Evolutionary conservation across 768 basidiomycete species (phyloP).

Genomic region (Chlorophyllum brunneum): DNA sequence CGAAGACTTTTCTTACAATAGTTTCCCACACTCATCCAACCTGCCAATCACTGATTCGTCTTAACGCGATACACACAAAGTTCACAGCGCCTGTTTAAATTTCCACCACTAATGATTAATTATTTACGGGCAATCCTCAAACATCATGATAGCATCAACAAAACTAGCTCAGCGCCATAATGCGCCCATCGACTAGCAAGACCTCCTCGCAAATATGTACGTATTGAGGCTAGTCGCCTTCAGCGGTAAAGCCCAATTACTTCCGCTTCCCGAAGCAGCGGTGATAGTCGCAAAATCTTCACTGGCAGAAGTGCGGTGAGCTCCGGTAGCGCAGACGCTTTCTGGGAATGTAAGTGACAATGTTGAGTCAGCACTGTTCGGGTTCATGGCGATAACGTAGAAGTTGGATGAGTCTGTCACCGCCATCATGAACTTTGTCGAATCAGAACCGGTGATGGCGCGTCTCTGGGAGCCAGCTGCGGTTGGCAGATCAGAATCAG

Average conservation of each 20-base stretch:
- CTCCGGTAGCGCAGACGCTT: constrained; percentile 24
- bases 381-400: constrained; percentile 33
- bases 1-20: too few relatives aligned
- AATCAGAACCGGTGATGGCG: constrained; percentile 28
- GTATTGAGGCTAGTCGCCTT: constrained; percentile 32
- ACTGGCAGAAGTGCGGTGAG: constrained; percentile 27
- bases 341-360: constrained; percentile 32
- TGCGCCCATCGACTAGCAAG: constrained; percentile 21
- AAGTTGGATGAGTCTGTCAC: constrained; percentile 25
- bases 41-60: too few relatives aligned
- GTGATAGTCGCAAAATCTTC: constrained; percentile 31
- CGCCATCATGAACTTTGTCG: constrained; percentile 28
- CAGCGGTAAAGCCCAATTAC: constrained; percentile 25
- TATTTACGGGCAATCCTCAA: neutral
- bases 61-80: too few relatives aligned
- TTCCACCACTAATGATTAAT: too few relatives aligned
- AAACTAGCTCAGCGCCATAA: too few relatives aligned
- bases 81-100: too few relatives aligned
- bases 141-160: neutral
- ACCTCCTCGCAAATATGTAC: constrained; percentile 26
- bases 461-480: constrained; percentile 34
- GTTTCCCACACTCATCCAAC: too few relatives aligned
- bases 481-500: neutral
- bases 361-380: constrained; percentile 23
- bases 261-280: constrained; percentile 21